Percentiles rank a stretch among this genome's conserved stretches.
Evolutionary conservation across 2,329 filamentous ascomycete species (phyloP).

Genomic region (Penicillium sp.): DNA sequence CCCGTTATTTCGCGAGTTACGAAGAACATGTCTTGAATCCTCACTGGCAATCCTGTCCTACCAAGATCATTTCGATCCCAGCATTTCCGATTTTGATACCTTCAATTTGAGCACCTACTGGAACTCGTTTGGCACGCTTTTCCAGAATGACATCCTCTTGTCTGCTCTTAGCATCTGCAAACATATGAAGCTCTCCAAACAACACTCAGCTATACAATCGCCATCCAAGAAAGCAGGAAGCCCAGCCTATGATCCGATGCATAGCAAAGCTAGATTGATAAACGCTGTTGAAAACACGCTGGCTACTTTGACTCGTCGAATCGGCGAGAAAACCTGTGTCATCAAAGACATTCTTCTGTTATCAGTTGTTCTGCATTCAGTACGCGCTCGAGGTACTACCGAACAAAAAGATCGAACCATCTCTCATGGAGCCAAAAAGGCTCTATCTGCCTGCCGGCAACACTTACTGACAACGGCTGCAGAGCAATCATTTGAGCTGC

Average conservation of each 20-base stretch:
- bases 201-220: neutral
- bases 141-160: constrained; percentile 30
- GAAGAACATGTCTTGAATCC: constrained; percentile 24
- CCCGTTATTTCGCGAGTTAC: constrained; percentile 17
- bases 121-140: constrained; percentile 30
- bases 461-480: constrained; percentile 12
- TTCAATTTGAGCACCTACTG: constrained; percentile 21
- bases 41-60: constrained; percentile 27
- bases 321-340: constrained; percentile 28
- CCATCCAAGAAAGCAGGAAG: neutral
- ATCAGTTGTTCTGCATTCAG: constrained; percentile 28
- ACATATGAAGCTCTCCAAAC: constrained; percentile 21
- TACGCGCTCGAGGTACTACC: constrained; percentile 25
- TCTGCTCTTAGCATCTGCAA: constrained; percentile 32
- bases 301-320: constrained; percentile 25
- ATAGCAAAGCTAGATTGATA: constrained; percentile 26
- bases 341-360: constrained; percentile 33
- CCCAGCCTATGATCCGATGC: neutral
- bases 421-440: constrained; percentile 26
- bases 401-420: constrained; percentile 26
- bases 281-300: constrained; percentile 31
- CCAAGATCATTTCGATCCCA: constrained; percentile 34
- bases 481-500: neutral
- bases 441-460: constrained; percentile 19
- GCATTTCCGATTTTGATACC: constrained; percentile 26